A percentile compares a stretch with the other conserved stretches of the same genome.
phyloP scores from a whole-genome alignment of 208 protist genomes.

The Leishmania guyanensis region DNA sequence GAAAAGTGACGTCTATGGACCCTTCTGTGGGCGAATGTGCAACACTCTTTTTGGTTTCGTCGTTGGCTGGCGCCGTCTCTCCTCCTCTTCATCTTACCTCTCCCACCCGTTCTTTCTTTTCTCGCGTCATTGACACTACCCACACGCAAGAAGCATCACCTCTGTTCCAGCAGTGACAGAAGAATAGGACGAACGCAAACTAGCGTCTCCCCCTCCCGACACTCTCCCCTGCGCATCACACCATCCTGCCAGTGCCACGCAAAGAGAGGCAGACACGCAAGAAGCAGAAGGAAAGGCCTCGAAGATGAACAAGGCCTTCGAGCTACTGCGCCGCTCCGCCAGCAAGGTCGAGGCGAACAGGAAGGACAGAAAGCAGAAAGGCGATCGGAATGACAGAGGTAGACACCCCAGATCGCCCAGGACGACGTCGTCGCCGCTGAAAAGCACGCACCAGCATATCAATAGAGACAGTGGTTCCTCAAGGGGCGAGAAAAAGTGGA shows the following conservation, averaged over 20 bases:
- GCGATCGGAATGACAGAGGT: background rate
- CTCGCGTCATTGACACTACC: background rate
- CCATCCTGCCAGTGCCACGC: too few relatives aligned
- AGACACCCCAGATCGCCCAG: background rate
- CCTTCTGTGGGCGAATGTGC: background rate
- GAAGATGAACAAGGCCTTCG: slow-evolving; percentile 27
- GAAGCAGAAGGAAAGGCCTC: background rate
- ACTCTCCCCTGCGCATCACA: too few relatives aligned
- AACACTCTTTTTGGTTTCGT: background rate
- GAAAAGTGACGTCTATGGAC: background rate
- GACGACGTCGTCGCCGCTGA: background rate
- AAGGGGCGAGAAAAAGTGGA: slow-evolving; percentile 23
- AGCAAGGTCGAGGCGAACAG: slow-evolving; percentile 3
- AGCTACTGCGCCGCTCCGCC: slow-evolving; percentile 21
- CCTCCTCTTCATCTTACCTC: background rate
- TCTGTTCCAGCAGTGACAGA: background rate
- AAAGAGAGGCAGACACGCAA: background rate
- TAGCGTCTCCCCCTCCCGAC: background rate
- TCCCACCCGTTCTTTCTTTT: background rate
- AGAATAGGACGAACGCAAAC: background rate
- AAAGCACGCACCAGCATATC: background rate
- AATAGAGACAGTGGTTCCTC: background rate
- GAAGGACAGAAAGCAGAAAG: background rate
- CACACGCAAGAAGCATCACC: background rate
- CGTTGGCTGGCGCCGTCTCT: background rate